Conservation (phyloP, 1,284 basidiomycete species). For the Chiua sp. region DNA sequence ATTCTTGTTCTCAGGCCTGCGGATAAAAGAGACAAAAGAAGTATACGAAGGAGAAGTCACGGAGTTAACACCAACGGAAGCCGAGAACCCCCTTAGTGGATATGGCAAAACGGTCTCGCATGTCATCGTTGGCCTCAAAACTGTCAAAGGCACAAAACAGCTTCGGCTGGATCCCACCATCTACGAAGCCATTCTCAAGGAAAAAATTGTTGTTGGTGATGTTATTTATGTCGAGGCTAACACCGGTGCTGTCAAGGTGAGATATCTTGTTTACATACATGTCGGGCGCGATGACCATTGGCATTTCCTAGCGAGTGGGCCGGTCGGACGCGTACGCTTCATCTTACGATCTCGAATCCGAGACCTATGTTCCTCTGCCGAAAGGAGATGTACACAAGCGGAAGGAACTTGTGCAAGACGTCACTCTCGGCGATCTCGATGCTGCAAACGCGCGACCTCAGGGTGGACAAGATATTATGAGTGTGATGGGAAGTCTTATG, state of each 20-base stretch:
- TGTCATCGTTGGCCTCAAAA: slow-evolving; percentile 96
- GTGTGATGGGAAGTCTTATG: slow-evolving; percentile 97
- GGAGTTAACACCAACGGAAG: slow-evolving; percentile 94
- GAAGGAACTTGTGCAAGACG: slow-evolving; percentile 97
- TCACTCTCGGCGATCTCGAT: slow-evolving; percentile 96
- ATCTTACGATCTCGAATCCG: slow-evolving; percentile 98
- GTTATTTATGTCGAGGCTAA: slow-evolving; percentile 97
- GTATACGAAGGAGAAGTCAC: slow-evolving; percentile 99
- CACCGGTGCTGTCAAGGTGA: slow-evolving; percentile 94
- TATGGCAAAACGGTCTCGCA: slow-evolving; percentile 99
- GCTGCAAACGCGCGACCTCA: slow-evolving; percentile 97
- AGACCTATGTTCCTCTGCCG: slow-evolving; percentile 97
- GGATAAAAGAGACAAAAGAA: slow-evolving; percentile 99
- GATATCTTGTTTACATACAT: slow-evolving; percentile 18
- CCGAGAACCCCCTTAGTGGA: slow-evolving; percentile 94
- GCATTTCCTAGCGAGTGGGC: slow-evolving; percentile 77
- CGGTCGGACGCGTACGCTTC: slow-evolving; percentile 98
- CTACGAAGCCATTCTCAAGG: slow-evolving; percentile 98
- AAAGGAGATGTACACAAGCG: slow-evolving; percentile 99
- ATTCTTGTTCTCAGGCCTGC: slow-evolving; percentile 63
- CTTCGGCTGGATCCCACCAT: slow-evolving; percentile 94
- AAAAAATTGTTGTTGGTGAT: slow-evolving; percentile 96
- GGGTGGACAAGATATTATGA: slow-evolving; percentile 98
- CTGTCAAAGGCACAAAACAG: slow-evolving; percentile 98
- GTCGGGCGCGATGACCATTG: not conserved